Percentiles rank a stretch among this genome's conserved stretches.
Conservation (phyloP, 345 rosid species). For the Lepidium africanum region DNA sequence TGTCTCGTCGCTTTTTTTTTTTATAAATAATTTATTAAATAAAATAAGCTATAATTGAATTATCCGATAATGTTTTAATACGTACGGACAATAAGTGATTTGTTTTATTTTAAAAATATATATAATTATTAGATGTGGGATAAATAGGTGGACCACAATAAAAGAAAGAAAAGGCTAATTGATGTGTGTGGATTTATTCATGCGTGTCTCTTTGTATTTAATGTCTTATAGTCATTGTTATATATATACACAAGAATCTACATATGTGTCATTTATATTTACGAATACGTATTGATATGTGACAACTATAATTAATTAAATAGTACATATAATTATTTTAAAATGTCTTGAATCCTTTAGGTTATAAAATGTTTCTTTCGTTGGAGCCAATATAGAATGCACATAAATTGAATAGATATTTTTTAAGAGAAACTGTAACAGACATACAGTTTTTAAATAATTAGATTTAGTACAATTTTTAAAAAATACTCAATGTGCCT, state of each 20-base stretch:
- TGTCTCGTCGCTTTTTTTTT: conserved; percentile 12
- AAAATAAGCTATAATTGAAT: background rate
- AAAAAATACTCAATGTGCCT: too few relatives aligned
- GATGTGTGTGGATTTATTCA: conserved; percentile 20
- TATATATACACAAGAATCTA: conserved; percentile 18
- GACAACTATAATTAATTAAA: background rate
- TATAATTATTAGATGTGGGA: conserved; percentile 21
- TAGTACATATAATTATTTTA: background rate
- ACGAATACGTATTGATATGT: background rate
- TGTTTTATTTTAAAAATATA: background rate
- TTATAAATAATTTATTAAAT: background rate
- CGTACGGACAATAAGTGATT: conserved; percentile 40
- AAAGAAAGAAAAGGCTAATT: conserved; percentile 8
- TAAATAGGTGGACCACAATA: conserved; percentile 26
- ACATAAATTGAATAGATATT: too few relatives aligned
- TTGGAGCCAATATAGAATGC: too few relatives aligned
- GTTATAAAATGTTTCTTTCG: too few relatives aligned
- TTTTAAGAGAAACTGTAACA: too few relatives aligned
- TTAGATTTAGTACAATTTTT: too few relatives aligned
- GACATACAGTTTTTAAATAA: too few relatives aligned
- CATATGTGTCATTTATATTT: background rate
- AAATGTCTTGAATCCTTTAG: too few relatives aligned
- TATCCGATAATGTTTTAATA: conserved; percentile 11
- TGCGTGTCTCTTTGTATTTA: conserved; percentile 23
- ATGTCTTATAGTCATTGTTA: conserved; percentile 22